phyloP scores from a whole-genome alignment of 2,329 filamentous ascomycete genomes.

The Teratosphaeria pseudoeucalypti region DNA sequence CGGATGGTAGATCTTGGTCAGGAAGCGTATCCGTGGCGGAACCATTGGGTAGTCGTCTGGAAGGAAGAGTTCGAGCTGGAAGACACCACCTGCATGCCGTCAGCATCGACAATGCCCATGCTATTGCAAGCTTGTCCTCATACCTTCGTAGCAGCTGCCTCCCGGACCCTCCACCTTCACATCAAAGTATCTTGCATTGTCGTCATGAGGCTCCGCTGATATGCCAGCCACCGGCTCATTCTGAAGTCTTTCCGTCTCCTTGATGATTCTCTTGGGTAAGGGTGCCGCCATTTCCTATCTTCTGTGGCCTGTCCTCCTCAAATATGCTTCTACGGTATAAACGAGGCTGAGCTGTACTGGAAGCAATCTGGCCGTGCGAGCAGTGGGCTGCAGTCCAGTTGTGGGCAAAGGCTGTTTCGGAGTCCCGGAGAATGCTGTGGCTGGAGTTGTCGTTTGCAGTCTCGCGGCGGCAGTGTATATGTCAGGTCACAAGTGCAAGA shows the following conservation, averaged over 20 bases:
- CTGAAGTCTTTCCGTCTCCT: constrained; percentile 96
- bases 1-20: constrained; percentile 98
- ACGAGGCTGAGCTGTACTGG: neutral
- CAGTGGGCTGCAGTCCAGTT: neutral
- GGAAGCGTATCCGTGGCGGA: constrained; percentile 92
- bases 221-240: constrained; percentile 95
- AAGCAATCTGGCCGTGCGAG: neutral
- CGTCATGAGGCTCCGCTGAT: constrained; percentile 88
- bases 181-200: constrained; percentile 96
- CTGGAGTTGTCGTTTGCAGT: neutral
- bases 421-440: neutral
- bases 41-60: constrained; percentile 99
- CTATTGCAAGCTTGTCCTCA: constrained; percentile 10
- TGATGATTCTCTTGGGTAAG: constrained; percentile 91
- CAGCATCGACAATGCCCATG: neutral
- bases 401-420: neutral
- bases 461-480: neutral
- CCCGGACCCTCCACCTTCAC: constrained; percentile 89
- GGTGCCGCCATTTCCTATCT: constrained; percentile 41
- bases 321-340: neutral
- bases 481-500: neutral
- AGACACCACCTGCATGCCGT: constrained; percentile 56
- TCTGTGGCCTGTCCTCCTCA: neutral
- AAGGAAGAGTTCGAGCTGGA: constrained; percentile 94
- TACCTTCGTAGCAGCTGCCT: constrained; percentile 91